Conservation (phyloP, 1,139 yeast species). For the Suhomyces coccinellae region DNA sequence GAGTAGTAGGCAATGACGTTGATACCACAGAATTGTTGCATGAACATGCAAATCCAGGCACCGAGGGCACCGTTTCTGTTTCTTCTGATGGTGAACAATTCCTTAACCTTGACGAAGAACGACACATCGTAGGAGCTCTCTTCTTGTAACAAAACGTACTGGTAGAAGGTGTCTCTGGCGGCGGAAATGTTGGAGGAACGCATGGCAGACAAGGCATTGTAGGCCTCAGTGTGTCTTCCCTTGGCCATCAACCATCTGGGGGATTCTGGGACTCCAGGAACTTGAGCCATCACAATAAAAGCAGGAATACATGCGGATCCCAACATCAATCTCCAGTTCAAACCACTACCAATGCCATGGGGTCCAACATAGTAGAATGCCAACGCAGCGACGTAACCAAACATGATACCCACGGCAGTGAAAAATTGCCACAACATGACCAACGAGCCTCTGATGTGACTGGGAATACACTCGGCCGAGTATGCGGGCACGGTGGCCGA, state of each 20-base stretch:
- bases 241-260: slow-evolving; percentile 35
- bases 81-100: slow-evolving; percentile 68
- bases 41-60: slow-evolving; percentile 80
- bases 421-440: slow-evolving; percentile 90
- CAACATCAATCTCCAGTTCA: slow-evolving; percentile 81
- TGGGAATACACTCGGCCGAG: slow-evolving; percentile 80
- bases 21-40: slow-evolving; percentile 93
- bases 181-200: slow-evolving; percentile 24
- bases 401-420: slow-evolving; percentile 84
- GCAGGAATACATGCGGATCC: slow-evolving; percentile 81
- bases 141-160: slow-evolving; percentile 47
- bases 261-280: slow-evolving; percentile 48
- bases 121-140: slow-evolving; percentile 62
- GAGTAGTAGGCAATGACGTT: slow-evolving; percentile 86
- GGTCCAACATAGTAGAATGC: slow-evolving; percentile 48
- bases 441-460: slow-evolving; percentile 72
- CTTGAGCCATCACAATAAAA: slow-evolving; percentile 61
- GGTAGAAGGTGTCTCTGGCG: slow-evolving; percentile 31
- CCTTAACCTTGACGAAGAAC: slow-evolving; percentile 50
- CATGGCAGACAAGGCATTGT: slow-evolving; percentile 20
- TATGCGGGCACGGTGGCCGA: slow-evolving; percentile 81
- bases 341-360: slow-evolving; percentile 29
- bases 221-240: slow-evolving; percentile 27
- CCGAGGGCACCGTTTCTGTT: slow-evolving; percentile 82
- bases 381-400: slow-evolving; percentile 71